A percentile compares a stretch with the other conserved stretches of the same genome.
These are phyloP conservation scores for Triangularia verruculosa DNA, from an alignment of 2,329 filamentous ascomycete species.

Conservation along the genomic window DNA sequence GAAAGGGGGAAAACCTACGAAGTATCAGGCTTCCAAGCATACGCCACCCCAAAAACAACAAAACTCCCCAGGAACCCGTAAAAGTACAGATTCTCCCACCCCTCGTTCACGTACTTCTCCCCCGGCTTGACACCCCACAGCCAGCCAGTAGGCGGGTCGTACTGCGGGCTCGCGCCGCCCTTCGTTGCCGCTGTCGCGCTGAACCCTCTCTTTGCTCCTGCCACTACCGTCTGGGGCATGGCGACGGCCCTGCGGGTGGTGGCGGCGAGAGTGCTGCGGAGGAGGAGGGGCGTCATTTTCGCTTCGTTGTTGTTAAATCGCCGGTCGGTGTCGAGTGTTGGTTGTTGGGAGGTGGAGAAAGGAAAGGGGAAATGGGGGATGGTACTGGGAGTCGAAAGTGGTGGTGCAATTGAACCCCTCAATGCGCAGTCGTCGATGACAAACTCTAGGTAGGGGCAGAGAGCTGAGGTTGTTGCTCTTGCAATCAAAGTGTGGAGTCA, in stretches of 20 bases:
- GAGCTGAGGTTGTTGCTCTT: background rate
- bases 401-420: background rate
- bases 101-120: constrained; percentile 93
- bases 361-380: background rate
- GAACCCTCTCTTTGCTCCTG: constrained; percentile 34
- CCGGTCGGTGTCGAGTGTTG: background rate
- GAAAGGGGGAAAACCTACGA: constrained; percentile 66
- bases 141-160: constrained; percentile 88
- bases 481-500: background rate
- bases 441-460: background rate
- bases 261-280: constrained; percentile 14
- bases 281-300: constrained; percentile 14
- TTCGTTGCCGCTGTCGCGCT: constrained; percentile 44
- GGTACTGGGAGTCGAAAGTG: too few species aligned
- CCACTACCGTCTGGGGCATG: too few species aligned
- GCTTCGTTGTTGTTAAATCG: background rate
- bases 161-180: constrained; percentile 53
- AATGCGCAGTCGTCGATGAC: too few species aligned
- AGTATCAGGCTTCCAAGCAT: constrained; percentile 97
- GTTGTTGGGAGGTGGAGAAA: background rate
- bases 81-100: constrained; percentile 86
- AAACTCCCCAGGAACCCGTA: constrained; percentile 82
- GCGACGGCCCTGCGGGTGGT: constrained; percentile 1
- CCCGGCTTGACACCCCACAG: constrained; percentile 92
- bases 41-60: constrained; percentile 69